Conservation (phyloP, 768 basidiomycete species). For the Trametes cinnabarina region DNA sequence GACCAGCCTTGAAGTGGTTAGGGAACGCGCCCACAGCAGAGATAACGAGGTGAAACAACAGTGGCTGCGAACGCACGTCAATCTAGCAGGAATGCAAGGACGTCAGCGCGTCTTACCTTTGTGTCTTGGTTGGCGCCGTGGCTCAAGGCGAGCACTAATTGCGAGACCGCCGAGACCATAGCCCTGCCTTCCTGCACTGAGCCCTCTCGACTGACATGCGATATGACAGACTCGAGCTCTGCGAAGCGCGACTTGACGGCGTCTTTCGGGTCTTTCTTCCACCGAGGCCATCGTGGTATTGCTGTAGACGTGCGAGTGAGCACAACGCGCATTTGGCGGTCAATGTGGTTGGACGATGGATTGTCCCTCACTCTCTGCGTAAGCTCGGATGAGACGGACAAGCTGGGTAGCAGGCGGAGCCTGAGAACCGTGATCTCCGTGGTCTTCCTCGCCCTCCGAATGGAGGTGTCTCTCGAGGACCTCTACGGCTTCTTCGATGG, state of each 20-base stretch:
- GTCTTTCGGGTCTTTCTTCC: constrained; percentile 18
- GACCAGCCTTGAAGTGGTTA: background rate
- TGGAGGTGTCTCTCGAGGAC: constrained; percentile 20
- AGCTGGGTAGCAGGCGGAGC: constrained; percentile 19
- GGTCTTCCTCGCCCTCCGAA: constrained; percentile 24
- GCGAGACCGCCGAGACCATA: constrained; percentile 8
- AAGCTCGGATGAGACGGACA: constrained; percentile 24
- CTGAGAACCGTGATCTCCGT: background rate
- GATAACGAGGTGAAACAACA: constrained; percentile 7
- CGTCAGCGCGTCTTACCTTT: background rate
- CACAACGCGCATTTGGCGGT: too few relatives aligned
- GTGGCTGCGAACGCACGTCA: background rate
- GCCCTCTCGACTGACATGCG: constrained; percentile 2
- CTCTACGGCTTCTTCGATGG: constrained; percentile 40
- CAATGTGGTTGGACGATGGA: too few relatives aligned
- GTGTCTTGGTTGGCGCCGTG: constrained; percentile 1
- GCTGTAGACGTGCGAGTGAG: constrained; percentile 12
- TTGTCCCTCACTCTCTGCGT: constrained; percentile 19
- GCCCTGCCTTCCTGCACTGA: constrained; percentile 1
- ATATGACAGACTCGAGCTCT: constrained; percentile 17
- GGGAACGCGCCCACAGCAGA: constrained; percentile 12
- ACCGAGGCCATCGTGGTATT: constrained; percentile 24
- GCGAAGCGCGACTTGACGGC: constrained; percentile 17
- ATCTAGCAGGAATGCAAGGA: background rate
- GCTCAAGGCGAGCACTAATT: background rate